phyloP scores from a whole-genome alignment of 352 stramenopile species.

The Globisporangium camurandrum region DNA sequence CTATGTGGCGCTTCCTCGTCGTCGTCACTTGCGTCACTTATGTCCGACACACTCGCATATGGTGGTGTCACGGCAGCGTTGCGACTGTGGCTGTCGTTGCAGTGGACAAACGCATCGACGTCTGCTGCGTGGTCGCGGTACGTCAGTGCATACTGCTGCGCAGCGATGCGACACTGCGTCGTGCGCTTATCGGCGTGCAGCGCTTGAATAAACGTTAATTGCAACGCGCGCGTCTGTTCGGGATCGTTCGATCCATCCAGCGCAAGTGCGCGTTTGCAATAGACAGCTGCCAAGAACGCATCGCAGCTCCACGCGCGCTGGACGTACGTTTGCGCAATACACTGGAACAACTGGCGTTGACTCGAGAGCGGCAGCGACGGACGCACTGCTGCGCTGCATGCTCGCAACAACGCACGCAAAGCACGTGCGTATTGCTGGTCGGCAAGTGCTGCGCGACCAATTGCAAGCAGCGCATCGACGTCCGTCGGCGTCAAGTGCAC shows the following conservation, averaged over 20 bases:
- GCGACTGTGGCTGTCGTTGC: background rate
- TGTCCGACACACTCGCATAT: background rate
- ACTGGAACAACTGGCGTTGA: constrained; percentile 49
- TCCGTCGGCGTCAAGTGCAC: constrained; percentile 9
- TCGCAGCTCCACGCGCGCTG: constrained; percentile 59
- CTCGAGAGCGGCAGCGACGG: constrained; percentile 19
- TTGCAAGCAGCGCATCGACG: constrained; percentile 19
- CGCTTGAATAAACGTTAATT: constrained; percentile 53
- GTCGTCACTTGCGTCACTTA: background rate
- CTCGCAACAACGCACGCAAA: constrained; percentile 28
- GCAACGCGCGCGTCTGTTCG: constrained; percentile 29
- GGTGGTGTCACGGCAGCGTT: background rate
- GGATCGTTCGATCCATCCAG: constrained; percentile 37
- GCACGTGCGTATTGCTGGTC: constrained; percentile 25
- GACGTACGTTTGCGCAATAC: constrained; percentile 59
- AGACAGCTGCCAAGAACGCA: constrained; percentile 45
- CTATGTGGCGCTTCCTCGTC: constrained; percentile 8
- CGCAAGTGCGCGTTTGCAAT: constrained; percentile 61
- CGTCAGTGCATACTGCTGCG: constrained; percentile 31
- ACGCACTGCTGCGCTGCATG: constrained; percentile 17
- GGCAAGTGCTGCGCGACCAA: constrained; percentile 22
- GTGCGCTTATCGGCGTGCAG: constrained; percentile 34
- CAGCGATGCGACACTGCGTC: constrained; percentile 30
- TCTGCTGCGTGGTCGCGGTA: constrained; percentile 41
- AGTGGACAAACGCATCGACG: constrained; percentile 26